phyloP scores from a whole-genome alignment of 129 eudicot genomes.

The Artemisia annua region DNA sequence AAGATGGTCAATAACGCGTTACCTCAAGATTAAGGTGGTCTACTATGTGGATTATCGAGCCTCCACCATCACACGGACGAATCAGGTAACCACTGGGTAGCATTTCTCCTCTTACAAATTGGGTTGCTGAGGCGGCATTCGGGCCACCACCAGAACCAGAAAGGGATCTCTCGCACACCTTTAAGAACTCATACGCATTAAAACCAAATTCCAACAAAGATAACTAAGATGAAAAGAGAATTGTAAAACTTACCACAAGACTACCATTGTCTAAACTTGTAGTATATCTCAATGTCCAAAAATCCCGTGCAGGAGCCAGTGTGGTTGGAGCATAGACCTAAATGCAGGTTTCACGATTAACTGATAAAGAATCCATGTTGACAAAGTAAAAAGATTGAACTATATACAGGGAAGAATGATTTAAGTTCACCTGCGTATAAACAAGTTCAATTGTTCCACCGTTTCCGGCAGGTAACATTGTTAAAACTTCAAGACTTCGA shows the following conservation, averaged over 20 bases:
- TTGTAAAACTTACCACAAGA: constrained; percentile 67
- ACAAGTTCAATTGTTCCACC: constrained; percentile 96
- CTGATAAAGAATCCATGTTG: not conserved
- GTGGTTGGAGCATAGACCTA: constrained; percentile 97
- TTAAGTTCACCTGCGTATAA: constrained; percentile 68
- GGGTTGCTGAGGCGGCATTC: constrained; percentile 65
- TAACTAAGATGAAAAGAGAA: not conserved
- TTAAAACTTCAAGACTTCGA: constrained; percentile 84
- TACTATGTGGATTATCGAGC: constrained; percentile 94
- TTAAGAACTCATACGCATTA: constrained; percentile 13
- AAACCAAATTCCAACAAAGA: not conserved
- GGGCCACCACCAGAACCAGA: constrained; percentile 97
- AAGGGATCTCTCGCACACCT: constrained; percentile 98
- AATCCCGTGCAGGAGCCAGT: constrained; percentile 96
- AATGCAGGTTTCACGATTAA: constrained; percentile 15
- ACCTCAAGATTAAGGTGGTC: constrained; percentile 87
- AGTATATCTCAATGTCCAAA: constrained; percentile 94
- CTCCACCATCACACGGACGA: constrained; percentile 98
- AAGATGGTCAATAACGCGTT: not conserved
- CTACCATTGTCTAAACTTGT: constrained; percentile 88
- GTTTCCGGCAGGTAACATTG: constrained; percentile 85
- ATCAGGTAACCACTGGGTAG: constrained; percentile 94
- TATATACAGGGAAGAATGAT: not conserved
- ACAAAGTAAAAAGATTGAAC: not conserved
- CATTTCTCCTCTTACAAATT: constrained; percentile 85